Evolutionary conservation across 805 yeast genomes (phyloP), one percentile per base, ranked within the genome.

Genomic region (Zygotorulaspora florentina): DNA sequence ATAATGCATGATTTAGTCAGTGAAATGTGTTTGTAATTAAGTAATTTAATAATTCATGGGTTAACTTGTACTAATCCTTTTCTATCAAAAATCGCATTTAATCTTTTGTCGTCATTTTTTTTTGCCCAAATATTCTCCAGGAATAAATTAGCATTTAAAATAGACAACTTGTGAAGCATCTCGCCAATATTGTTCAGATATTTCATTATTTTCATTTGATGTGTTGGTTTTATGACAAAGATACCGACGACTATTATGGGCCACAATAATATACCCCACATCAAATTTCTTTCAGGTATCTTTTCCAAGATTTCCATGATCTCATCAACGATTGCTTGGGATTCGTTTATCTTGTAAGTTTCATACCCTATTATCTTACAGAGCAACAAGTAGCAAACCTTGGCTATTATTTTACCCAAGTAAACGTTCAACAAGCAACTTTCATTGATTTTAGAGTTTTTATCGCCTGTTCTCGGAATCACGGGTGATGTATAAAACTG

Each of bases 261-360:
- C 56, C 56, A 52, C 2, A 44, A 31, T 27, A 52, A 28, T 18
- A 52, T 50, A 1, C 53, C 52, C 56, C 56, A 52, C 15, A 50
- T 46, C 15, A 39, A 34, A 40, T 46, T 39, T 7, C 42, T 43
- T 10, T 31, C 39, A 1, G 56, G 56, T 10, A 52, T 50, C 28
- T 37, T 40, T 11, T 40, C 38, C 39, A 45, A 35, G 11, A 46
- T 47, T 20, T 41, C 42, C 10, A 52, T 27, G 6, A 52, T 31
- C 12, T 52, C 54, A 7, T 39, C 35, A 26, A 50, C 51, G 12
- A 47, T 34, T 9, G 41, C 42, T 39, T 47, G 56, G 11, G 43
- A 40, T 10, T 40, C 38, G 8, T 11, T 18, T 12, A 47, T 39
- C 17, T 35, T 29, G 26, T 47, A 50, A 5, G 43, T 42, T n/a